These are phyloP conservation scores for Umbelopsis sp. DNA, from an alignment of 371 early-diverging fungal genomes.

Conservation along the genomic window DNA sequence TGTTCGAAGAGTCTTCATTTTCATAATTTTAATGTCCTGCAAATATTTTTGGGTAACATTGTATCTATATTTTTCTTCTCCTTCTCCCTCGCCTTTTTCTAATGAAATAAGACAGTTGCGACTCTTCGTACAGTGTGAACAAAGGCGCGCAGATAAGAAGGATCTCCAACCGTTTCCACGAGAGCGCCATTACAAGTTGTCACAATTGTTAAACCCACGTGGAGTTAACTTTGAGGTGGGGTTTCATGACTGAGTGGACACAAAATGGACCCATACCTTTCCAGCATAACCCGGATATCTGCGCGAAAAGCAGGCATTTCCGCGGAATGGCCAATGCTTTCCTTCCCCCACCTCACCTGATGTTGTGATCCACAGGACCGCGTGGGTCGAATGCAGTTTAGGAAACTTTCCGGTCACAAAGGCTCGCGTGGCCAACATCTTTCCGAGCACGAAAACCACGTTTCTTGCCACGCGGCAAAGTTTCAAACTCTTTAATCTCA, in stretches of 20 bases:
- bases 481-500: neutral
- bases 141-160: neutral
- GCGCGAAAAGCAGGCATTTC: neutral
- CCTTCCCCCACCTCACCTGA: neutral
- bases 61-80: no score
- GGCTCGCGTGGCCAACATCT: neutral
- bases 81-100: no score
- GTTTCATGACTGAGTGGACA: neutral
- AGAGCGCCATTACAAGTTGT: neutral
- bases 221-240: neutral
- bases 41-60: no score
- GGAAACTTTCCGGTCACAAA: conserved; percentile 2
- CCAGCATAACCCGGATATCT: conserved; percentile 5
- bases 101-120: no score
- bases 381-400: neutral
- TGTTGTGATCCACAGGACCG: neutral
- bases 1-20: no score
- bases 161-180: no score
- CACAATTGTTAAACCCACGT: conserved; percentile 4
- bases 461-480: conserved; percentile 14
- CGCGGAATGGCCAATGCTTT: conserved; percentile 12
- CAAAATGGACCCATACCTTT: neutral
- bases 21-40: no score
- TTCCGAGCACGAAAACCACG: neutral
- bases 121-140: neutral